phyloP scores from a whole-genome alignment of 371 early-diverging fungal species.

The Zychaea mexicana region DNA sequence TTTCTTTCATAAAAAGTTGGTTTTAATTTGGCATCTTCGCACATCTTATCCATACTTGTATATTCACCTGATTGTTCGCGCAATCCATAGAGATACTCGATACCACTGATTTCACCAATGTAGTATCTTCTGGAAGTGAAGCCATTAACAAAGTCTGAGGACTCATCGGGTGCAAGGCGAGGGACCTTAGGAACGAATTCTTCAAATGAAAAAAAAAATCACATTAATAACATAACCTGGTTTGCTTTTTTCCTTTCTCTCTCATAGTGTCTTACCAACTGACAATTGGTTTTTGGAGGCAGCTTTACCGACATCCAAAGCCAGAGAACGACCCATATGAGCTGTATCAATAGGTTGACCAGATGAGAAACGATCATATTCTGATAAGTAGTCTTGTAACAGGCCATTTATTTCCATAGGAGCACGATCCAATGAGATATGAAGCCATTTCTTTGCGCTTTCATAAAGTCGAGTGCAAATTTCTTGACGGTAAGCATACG shows the following conservation, averaged over 20 bases:
- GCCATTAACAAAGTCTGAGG: conserved; percentile 62
- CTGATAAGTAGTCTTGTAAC: conserved; percentile 69
- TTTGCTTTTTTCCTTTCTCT: no score
- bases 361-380: conserved; percentile 50
- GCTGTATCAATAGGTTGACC: conserved; percentile 50
- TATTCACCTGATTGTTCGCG: conserved; percentile 13
- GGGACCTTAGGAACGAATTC: conserved; percentile 51
- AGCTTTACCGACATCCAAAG: conserved; percentile 69
- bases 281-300: conserved; percentile 51
- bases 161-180: conserved; percentile 49
- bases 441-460: conserved; percentile 72
- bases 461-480: conserved; percentile 67
- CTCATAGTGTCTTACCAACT: conserved; percentile 25
- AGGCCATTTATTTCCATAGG: conserved; percentile 66
- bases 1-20: conserved; percentile 8
- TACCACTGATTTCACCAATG: conserved; percentile 63
- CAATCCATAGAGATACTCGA: conserved; percentile 38
- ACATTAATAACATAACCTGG: no score
- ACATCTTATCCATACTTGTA: background rate
- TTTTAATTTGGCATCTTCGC: no score
- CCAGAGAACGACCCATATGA: conserved; percentile 77
- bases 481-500: conserved; percentile 72
- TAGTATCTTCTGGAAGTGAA: conserved; percentile 60
- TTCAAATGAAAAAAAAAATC: background rate
- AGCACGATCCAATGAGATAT: conserved; percentile 48